Evolutionary conservation across 2,329 filamentous ascomycete species (phyloP), one percentile per base, ranked within the genome.

Genomic region (Allantophomopsis cytisporea): DNA sequence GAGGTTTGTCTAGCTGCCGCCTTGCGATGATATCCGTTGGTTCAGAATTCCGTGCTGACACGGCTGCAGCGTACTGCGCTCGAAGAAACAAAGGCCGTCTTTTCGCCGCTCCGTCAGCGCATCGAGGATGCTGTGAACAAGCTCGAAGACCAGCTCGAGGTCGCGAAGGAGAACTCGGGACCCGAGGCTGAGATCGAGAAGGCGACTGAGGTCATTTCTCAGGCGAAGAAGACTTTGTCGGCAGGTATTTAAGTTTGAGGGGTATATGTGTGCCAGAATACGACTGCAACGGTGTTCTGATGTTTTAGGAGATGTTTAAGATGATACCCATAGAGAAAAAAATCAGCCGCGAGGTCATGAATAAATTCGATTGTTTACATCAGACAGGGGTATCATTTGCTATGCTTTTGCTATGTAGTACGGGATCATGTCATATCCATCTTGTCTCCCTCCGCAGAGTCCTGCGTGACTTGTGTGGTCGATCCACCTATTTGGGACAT

Each of bases 51-150:
- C 10, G 4, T 28, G 17, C 14, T 36, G 34, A 10, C 41, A 34
- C 14, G 33, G 31, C 5, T 16, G 12, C 20, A 57, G 54, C 48
- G 51, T 5, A 43, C 47, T 3, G 88, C 83, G 16, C 65, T 87
- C n/a, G 77, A 87, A 47, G 84, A 98, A 63, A 96, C 91, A 7
- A 82, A 82, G 56, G 82, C 78, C 41, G 76, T 96, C 20, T 82
- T 96, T 51, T 80, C 70, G 2, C 75, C 75, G 2, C 62, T 96
- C 47, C 73, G 72, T 50, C 58, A 73, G 53, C 80, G 84, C 53
- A 86, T 95, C 50, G 62, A 60, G 35, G 75, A 80, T 41, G 80
- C 86, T 1, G 64, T 88, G 32, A 66, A 71, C 41, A 84, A 79
- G 54, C 66, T 95, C 37, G 77, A 93, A 61, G 73, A 81, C 48